Evolutionary conservation across 2,329 filamentous ascomycete genomes (phyloP), one percentile per base, ranked within the genome.

Genomic region (Magnaporthiopsis rhizophila): DNA sequence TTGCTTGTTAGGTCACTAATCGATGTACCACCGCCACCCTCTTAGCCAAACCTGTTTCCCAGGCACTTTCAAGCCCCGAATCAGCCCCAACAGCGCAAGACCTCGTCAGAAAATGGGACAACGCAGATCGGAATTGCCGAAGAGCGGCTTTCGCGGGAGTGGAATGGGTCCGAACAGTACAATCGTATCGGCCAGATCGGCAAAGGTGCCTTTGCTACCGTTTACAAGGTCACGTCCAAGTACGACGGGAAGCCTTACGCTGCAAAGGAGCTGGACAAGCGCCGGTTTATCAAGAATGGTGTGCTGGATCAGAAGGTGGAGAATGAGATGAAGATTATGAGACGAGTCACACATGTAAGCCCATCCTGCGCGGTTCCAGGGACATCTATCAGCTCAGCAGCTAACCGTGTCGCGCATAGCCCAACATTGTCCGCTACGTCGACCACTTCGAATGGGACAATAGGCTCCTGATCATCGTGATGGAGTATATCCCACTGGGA

Each of bases 311-410:
- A 92, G 69, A 97, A 96, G 74, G 89, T 98, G 18, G 91, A 97
- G 72, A 97, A 96, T 70, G 95, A 99, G 77, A 94, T 99, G 89
- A 90, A 87, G 68, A 98, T 99, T 70, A 98, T 99, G 92, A 87
- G 89, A 71, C 84, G 82, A 64, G 84, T 98, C 62, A 81, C 88
- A 64, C 95, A 99, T 79, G 90, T 92, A 79, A 82, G 89, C 28
- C 56, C 56, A 12, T 30, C 32, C 36, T 76, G 57, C 21, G 60
- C 63, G 18, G 58, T 50, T 32, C 12, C 38, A 28, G 58, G 9
- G 66, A 74, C 34, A 53, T 28, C n/a, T 32, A 18, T 13, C 50
- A 8, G 26, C 30, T 2, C n/a, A 15, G 28, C n/a, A 59, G 32
- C 36, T 53, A 59, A 26, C 62, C 61, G 8, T 38, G n/a, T 6